Conservation (phyloP, 495 filamentous ascomycete species). For the Staphylotrichum tortipilum region DNA sequence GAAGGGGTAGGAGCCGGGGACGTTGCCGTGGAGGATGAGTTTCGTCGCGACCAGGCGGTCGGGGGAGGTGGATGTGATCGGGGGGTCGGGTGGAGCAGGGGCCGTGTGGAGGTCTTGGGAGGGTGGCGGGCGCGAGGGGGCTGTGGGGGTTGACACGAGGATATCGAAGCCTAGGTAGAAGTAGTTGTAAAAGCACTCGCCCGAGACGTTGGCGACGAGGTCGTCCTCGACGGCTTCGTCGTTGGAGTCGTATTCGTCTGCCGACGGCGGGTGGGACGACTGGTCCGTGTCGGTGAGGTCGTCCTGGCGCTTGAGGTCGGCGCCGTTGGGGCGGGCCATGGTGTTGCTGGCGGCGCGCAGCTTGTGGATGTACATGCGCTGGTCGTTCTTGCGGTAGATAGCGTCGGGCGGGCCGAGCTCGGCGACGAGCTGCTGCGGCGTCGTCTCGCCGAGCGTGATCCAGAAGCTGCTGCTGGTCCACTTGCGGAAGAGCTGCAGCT, state of each 20-base stretch:
- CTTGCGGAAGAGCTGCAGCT: constrained; percentile 62
- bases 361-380: constrained; percentile 82
- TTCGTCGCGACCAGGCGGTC: constrained; percentile 76
- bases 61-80: constrained; percentile 31
- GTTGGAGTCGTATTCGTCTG: constrained; percentile 55
- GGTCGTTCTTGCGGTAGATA: constrained; percentile 88
- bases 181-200: constrained; percentile 93
- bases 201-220: constrained; percentile 37
- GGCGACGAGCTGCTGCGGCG: constrained; percentile 78
- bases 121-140: constrained; percentile 50
- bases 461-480: constrained; percentile 49
- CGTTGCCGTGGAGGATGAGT: constrained; percentile 82
- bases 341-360: constrained; percentile 40
- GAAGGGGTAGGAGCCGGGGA: constrained; percentile 93
- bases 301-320: constrained; percentile 43
- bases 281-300: constrained; percentile 73
- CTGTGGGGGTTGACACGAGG: constrained; percentile 70
- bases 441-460: constrained; percentile 71
- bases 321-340: constrained; percentile 39
- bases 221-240: constrained; percentile 53
- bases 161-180: constrained; percentile 92
- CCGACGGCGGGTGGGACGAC: constrained; percentile 67
- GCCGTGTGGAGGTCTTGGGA: constrained; percentile 46
- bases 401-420: constrained; percentile 93
- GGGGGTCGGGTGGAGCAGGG: constrained; percentile 23